Percentiles rank a stretch among this genome's conserved stretches.
These are phyloP conservation scores for Tubosaeta sp. DNA, from an alignment of 768 basidiomycete species.

Conservation along the genomic window DNA sequence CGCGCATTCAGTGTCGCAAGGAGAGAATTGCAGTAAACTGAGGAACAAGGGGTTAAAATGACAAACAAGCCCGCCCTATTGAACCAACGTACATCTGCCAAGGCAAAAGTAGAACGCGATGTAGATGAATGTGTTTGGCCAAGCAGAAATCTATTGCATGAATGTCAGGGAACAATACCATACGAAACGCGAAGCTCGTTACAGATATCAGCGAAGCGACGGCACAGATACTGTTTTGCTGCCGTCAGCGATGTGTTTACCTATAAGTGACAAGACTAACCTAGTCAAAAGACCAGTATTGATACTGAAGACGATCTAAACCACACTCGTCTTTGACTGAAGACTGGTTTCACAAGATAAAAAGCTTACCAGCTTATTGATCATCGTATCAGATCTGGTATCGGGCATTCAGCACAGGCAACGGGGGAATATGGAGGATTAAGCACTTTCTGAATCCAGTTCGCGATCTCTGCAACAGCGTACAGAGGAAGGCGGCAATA, in stretches of 20 bases:
- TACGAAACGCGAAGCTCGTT: neutral
- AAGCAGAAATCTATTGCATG: slow-evolving; percentile 42
- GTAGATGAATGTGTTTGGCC: slow-evolving; percentile 53
- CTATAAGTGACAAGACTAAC: slow-evolving; percentile 1
- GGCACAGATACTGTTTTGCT: slow-evolving; percentile 43
- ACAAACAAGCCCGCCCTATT: neutral
- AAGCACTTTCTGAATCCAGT: slow-evolving; percentile 49
- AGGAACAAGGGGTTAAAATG: neutral
- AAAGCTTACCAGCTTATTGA: slow-evolving; percentile 41
- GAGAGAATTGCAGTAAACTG: slow-evolving; percentile 60
- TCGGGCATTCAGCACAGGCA: neutral
- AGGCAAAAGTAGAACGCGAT: slow-evolving; percentile 64
- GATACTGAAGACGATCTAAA: slow-evolving; percentile 49
- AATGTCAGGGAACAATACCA: neutral
- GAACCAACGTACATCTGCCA: slow-evolving; percentile 46
- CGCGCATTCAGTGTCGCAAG: slow-evolving; percentile 59
- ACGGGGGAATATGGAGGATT: neutral
- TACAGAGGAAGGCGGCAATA: slow-evolving; percentile 46
- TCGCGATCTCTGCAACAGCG: slow-evolving; percentile 44
- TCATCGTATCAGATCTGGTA: slow-evolving; percentile 47
- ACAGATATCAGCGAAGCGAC: slow-evolving; percentile 58
- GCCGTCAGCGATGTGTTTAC: neutral
- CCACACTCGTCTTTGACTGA: neutral
- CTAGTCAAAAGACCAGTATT: slow-evolving; percentile 36
- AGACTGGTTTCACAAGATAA: neutral